Base-by-base conservation (phyloP, 1,284 basidiomycete genomes). In the Cerioporus squamosus region DNA sequence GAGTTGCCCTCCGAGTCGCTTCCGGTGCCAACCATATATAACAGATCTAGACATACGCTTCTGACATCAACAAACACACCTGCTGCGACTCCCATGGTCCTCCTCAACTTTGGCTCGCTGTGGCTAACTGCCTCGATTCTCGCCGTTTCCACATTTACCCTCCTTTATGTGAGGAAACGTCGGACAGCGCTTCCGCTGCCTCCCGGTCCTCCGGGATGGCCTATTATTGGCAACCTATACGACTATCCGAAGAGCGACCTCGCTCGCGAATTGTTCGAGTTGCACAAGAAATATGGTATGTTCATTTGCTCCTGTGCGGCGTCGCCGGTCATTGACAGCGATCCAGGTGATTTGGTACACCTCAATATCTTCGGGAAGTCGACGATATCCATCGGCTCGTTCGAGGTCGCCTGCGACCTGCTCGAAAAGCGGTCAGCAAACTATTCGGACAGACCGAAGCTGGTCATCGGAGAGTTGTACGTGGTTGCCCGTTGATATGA, bases 361-460 rank as follows among this genome's bases (percentile, higher is more conserved):
- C 51, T 63, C 10, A 50, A 52, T 17, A 44, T 55, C 1, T 46
- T 59, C 5, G 56, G 54, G 0, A 47, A 52, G 33, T 31, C 54
- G n/a, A 51, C 54, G 2, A 14, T 66, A 12, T 44, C 62, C 15
- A 15, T 66, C 31, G 59, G 56, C 17, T 58, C 62, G 0, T 43
- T 50, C 18, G 49, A 60, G 18, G 47, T 33, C 14, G 75, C 73
- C 4, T 66, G 61, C 15, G 79, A 77, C 4, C 67, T 81, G 12
- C 68, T 81, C 22, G 78, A 80, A 17, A 77, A 74, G 49, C 71
- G 76, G 29, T 77, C 77, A 1, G 48, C 61, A 1, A 65, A 61
- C 12, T 68, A 67, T 23, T 60, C 57, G 6, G 62, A 64, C 44
- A 52, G 62, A 24, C 23, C 42, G 2, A 42, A 18, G 2, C 48